These are phyloP conservation scores for Populus alba DNA, from an alignment of 345 rosid genomes.

Conservation along the genomic window DNA sequence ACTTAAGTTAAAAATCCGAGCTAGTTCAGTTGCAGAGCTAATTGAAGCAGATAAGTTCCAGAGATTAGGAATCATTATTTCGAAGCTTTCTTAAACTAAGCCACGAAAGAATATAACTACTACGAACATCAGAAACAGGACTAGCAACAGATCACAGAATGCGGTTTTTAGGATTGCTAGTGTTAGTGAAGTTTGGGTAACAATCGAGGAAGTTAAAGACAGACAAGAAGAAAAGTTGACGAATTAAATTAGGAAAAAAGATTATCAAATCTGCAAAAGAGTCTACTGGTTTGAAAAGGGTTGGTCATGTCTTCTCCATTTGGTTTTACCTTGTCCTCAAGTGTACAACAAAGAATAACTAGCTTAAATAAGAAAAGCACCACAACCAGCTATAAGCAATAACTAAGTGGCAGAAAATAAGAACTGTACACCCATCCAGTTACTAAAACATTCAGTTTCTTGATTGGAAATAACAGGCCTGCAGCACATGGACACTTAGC, in stretches of 20 bases:
- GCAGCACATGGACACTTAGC: slow-evolving; percentile 47
- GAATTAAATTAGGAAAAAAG: neutral
- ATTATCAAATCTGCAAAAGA: neutral
- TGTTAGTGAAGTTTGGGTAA: neutral
- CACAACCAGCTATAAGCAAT: slow-evolving; percentile 3
- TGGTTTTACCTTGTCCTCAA: slow-evolving; percentile 22
- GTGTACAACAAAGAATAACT: slow-evolving; percentile 23
- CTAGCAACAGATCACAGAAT: neutral
- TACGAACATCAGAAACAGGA: neutral
- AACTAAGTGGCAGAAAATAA: slow-evolving; percentile 24
- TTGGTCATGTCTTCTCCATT: neutral
- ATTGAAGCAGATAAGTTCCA: neutral
- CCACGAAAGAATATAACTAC: neutral
- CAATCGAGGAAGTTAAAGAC: neutral
- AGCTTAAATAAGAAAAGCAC: neutral
- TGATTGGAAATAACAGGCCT: slow-evolving; percentile 38
- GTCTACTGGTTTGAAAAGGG: neutral
- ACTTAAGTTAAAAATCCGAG: too few species aligned
- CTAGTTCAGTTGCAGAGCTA: neutral
- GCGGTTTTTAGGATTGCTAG: neutral
- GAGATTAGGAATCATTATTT: neutral
- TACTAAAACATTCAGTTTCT: slow-evolving; percentile 38
- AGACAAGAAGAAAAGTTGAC: neutral
- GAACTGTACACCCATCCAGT: slow-evolving; percentile 36
- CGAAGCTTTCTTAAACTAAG: neutral